These are phyloP conservation scores for Simmondsia chinensis DNA, from an alignment of 148 eudicot species.

Conservation along the genomic window DNA sequence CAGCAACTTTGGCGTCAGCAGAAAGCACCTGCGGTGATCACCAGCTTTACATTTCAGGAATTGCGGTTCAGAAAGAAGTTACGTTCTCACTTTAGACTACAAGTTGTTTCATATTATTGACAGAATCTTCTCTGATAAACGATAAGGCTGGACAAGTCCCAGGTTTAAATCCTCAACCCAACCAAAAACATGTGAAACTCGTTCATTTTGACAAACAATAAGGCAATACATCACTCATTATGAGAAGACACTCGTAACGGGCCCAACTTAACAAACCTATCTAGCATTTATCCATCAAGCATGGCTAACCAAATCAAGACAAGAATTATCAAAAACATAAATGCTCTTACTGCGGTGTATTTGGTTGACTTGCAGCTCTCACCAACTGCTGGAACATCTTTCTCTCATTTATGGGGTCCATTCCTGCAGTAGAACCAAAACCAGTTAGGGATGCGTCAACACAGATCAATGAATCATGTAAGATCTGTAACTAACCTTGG, in stretches of 20 bases:
- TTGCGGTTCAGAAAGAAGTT: neutral
- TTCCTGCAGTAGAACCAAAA: conserved; percentile 39
- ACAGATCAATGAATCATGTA: neutral
- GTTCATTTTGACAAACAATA: no score
- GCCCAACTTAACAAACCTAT: neutral
- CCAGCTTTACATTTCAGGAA: neutral
- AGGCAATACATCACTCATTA: no score
- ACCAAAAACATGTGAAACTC: no score
- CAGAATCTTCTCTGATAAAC: no score
- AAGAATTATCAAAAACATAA: neutral
- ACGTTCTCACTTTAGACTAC: neutral
- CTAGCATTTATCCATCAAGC: neutral
- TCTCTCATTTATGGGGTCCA: conserved; percentile 96
- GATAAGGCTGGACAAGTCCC: no score
- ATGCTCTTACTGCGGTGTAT: conserved; percentile 88
- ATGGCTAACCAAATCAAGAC: neutral
- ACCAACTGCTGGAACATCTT: conserved; percentile 99
- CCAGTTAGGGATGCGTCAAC: neutral
- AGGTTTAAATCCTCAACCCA: no score
- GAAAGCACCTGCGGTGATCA: conserved; percentile 59
- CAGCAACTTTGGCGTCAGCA: conserved; percentile 93
- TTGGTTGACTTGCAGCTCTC: conserved; percentile 87
- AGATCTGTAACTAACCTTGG: conserved; percentile 47
- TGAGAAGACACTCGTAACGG: no score
- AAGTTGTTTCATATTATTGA: neutral